Evolutionary conservation across 306 rosid genomes (phyloP), one percentile per base, ranked within the genome.

Genomic region (Fragaria nilgerrensis): DNA sequence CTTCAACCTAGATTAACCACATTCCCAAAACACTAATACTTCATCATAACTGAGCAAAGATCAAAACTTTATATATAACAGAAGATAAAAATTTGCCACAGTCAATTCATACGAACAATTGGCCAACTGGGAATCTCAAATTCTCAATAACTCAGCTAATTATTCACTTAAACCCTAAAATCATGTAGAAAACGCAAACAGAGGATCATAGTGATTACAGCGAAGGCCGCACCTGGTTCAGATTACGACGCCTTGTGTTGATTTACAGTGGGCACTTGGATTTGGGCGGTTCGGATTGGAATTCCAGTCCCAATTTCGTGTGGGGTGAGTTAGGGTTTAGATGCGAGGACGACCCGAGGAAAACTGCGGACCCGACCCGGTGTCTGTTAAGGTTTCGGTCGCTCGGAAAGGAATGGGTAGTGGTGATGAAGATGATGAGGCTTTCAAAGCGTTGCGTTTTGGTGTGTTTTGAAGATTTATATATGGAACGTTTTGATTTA

Each of bases 161-260:
- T 3, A 14, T 64, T 56, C 22, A 39, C 12, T n/a, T 16, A 66
- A 39, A 55, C n/a, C n/a, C n/a, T n/a, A n/a, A n/a, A n/a, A n/a
- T 71, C 23, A 25, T n/a, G 5, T 1, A 55, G 25, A 10, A 8
- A 55, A 71, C 19, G n/a, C 17, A 71, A 71, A 36, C 36, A 37
- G 4, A 39, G 23, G 10, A 34, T 6, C n/a, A 34, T 19, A 25
- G 14, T 14, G 75, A 72, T 20, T 23, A 36, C 15, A 53, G 8
- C 34, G 9, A 52, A 55, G 66, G 49, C 8, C 76, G 22, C 67
- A 73, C 67, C 76, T 55, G 27, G 37, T 19, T 11, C 75, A 50
- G 75, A 71, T 48, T n/a, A 55, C 14, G 61, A 55, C 5, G 61
- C 56, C 4, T 53, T 7, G 7, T 56, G 34, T 58, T 58, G 63